A percentile compares a stretch with the other conserved stretches of the same genome.
Conservation (phyloP, 2,329 filamentous ascomycete genomes). For the Zalaria obscura region DNA sequence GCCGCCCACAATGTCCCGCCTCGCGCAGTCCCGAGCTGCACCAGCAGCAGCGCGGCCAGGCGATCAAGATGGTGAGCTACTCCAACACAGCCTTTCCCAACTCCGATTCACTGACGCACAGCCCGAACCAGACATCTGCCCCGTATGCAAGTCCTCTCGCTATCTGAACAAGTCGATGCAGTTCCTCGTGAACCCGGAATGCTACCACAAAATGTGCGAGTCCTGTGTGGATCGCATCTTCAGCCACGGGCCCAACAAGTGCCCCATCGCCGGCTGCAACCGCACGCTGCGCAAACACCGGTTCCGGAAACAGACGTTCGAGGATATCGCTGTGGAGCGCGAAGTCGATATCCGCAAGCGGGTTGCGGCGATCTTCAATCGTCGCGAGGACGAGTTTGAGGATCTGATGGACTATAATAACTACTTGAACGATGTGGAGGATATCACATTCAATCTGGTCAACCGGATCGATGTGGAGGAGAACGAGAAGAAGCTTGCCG, state of each 20-base stretch:
- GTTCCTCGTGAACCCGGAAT: slow-evolving; percentile 95
- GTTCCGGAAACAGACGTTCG: slow-evolving; percentile 81
- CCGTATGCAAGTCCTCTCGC: slow-evolving; percentile 90
- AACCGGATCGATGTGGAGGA: slow-evolving; percentile 53
- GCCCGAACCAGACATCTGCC: slow-evolving; percentile 57
- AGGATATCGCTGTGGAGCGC: slow-evolving; percentile 69
- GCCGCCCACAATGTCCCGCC: slow-evolving; percentile 16
- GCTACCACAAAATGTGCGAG: slow-evolving; percentile 98
- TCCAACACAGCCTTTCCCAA: slow-evolving; percentile 5
- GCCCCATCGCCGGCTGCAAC: slow-evolving; percentile 78
- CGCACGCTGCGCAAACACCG: slow-evolving; percentile 72
- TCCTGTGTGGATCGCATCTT: slow-evolving; percentile 93
- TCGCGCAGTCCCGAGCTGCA: slow-evolving; percentile 13
- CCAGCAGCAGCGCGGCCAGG: slow-evolving; percentile 10
- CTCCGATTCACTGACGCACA: slow-evolving; percentile 7
- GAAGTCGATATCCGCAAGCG: slow-evolving; percentile 80
- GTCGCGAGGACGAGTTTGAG: slow-evolving; percentile 82
- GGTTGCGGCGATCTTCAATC: slow-evolving; percentile 68
- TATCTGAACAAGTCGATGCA: slow-evolving; percentile 91
- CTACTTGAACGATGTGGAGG: slow-evolving; percentile 86
- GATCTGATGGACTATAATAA: slow-evolving; percentile 74
- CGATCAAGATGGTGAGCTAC: slow-evolving; percentile 18
- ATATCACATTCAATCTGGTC: slow-evolving; percentile 78
- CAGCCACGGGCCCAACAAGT: slow-evolving; percentile 78
- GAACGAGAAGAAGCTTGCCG: slow-evolving; percentile 43